These are phyloP conservation scores for Pseudocercospora pini-densiflorae DNA, from an alignment of 2,329 filamentous ascomycete genomes.

Conservation along the genomic window DNA sequence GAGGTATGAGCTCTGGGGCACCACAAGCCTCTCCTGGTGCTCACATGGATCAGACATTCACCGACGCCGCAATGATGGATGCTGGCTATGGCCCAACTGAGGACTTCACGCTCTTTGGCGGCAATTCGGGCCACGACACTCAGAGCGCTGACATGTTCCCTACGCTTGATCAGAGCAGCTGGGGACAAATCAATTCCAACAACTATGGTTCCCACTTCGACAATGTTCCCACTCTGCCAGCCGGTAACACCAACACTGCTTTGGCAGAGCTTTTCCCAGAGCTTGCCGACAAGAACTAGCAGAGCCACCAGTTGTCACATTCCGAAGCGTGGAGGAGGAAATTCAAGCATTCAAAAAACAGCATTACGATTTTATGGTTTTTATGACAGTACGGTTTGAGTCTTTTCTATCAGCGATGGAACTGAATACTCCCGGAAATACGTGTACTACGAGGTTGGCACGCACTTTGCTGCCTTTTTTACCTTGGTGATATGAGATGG, in stretches of 20 bases:
- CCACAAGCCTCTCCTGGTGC: slow-evolving; percentile 71
- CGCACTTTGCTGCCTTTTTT: neutral
- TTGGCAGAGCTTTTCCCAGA: slow-evolving; percentile 32
- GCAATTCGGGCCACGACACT: slow-evolving; percentile 20
- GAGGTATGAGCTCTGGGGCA: slow-evolving; percentile 26
- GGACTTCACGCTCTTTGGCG: slow-evolving; percentile 68
- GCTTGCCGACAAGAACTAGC: slow-evolving; percentile 15
- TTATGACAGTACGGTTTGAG: slow-evolving; percentile 7
- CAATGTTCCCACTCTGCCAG: slow-evolving; percentile 23
- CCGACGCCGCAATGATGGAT: slow-evolving; percentile 64
- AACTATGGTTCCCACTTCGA: slow-evolving; percentile 27
- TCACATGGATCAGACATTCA: slow-evolving; percentile 66
- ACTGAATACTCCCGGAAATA: slow-evolving; percentile 8
- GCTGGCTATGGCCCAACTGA: slow-evolving; percentile 40
- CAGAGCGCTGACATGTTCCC: slow-evolving; percentile 38
- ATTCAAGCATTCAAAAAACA: slow-evolving; percentile 3
- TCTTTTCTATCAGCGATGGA: slow-evolving; percentile 4
- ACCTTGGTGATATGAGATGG: neutral
- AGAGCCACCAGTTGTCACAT: neutral
- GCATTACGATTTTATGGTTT: slow-evolving; percentile 4
- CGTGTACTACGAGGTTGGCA: neutral
- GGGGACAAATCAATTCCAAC: slow-evolving; percentile 43
- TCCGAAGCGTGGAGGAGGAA: neutral
- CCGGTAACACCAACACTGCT: slow-evolving; percentile 24
- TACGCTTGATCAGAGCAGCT: slow-evolving; percentile 31